Conservation (phyloP, 495 filamentous ascomycete genomes). For the Cenococcum geophilum region DNA sequence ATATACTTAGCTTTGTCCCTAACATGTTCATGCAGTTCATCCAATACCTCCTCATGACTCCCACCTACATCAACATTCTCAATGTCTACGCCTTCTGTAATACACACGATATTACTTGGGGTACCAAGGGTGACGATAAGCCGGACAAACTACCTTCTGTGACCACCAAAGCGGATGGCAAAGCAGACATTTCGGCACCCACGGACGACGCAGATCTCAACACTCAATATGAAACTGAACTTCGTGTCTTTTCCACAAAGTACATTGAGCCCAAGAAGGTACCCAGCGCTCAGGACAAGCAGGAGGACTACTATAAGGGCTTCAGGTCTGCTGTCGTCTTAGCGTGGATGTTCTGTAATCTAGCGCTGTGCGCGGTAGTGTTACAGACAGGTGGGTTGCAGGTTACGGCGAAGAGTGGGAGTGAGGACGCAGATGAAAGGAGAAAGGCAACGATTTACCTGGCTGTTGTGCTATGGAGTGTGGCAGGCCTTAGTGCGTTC, state of each 20-base stretch:
- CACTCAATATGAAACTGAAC: conserved; percentile 85
- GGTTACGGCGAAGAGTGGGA: conserved; percentile 43
- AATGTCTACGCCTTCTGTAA: conserved; percentile 99
- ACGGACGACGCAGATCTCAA: conserved; percentile 82
- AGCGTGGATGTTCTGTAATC: conserved; percentile 94
- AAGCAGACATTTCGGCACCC: conserved; percentile 89
- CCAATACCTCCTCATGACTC: conserved; percentile 93
- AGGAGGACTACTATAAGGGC: conserved; percentile 98
- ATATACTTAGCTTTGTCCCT: not conserved
- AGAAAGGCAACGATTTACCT: conserved; percentile 70
- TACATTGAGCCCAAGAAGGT: conserved; percentile 59
- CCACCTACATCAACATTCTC: conserved; percentile 92
- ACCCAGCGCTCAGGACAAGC: conserved; percentile 63
- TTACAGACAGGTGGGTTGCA: conserved; percentile 77
- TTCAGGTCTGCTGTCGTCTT: conserved; percentile 89
- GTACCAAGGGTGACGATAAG: conserved; percentile 92
- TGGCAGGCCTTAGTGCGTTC: conserved; percentile 78
- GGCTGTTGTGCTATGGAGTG: conserved; percentile 84
- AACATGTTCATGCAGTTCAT: conserved; percentile 51
- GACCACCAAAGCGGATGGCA: conserved; percentile 79
- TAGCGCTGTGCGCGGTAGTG: conserved; percentile 82
- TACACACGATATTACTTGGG: conserved; percentile 96
- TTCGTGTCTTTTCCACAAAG: conserved; percentile 62
- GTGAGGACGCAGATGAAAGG: conserved; percentile 40
- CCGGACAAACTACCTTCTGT: conserved; percentile 74